phyloP scores from a whole-genome alignment of 768 basidiomycete genomes.

The Suillus lakei region DNA sequence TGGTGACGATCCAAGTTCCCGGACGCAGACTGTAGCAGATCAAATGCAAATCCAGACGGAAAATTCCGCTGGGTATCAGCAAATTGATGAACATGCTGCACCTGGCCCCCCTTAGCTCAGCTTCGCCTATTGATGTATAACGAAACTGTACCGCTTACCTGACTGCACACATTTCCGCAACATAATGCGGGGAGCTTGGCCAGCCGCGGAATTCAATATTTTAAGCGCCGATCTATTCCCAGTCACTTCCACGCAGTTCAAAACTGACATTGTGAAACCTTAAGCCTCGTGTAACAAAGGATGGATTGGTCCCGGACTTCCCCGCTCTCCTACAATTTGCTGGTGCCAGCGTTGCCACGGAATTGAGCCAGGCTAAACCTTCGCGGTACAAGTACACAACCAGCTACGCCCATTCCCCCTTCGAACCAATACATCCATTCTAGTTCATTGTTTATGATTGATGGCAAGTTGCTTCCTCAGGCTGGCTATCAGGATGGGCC shows the following conservation, averaged over 20 bases:
- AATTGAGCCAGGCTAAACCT: background rate
- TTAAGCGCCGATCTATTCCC: background rate
- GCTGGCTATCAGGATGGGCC: background rate
- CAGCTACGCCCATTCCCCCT: background rate
- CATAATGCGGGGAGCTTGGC: background rate
- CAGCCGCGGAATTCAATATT: slow-evolving; percentile 5
- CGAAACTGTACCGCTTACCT: background rate
- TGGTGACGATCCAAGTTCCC: background rate
- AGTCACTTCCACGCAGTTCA: background rate
- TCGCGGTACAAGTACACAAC: background rate
- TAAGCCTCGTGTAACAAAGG: slow-evolving; percentile 1
- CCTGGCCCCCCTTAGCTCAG: background rate
- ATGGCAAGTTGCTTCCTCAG: background rate
- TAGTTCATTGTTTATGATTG: background rate
- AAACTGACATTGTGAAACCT: background rate
- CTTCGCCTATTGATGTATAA: background rate
- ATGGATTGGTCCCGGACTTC: background rate
- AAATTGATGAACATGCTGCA: background rate
- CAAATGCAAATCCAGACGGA: background rate
- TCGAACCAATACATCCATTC: background rate
- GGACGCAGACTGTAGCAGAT: background rate
- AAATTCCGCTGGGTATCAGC: background rate
- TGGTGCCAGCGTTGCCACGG: background rate
- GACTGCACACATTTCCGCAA: background rate
- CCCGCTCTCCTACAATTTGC: background rate